A percentile compares a stretch with the other conserved stretches of the same genome.
These are phyloP conservation scores for Stagonosporopsis vannaccii DNA, from an alignment of 2,329 filamentous ascomycete species.

Conservation along the genomic window DNA sequence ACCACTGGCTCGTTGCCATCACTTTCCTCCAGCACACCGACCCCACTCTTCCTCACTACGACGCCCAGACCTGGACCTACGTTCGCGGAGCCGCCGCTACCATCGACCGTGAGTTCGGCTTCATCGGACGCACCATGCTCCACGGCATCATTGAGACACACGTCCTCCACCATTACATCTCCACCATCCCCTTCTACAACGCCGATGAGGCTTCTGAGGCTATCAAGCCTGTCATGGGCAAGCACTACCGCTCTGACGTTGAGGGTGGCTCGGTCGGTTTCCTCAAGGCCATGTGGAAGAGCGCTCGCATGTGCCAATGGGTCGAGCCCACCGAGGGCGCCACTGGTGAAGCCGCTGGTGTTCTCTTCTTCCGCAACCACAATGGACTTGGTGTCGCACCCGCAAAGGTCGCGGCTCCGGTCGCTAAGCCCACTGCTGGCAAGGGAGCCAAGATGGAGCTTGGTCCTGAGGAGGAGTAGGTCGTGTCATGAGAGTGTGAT, in stretches of 20 bases:
- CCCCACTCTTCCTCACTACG: constrained; percentile 91
- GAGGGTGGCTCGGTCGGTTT: constrained; percentile 80
- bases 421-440: constrained; percentile 37
- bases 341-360: constrained; percentile 78
- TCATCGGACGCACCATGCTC: constrained; percentile 87
- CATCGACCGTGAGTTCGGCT: constrained; percentile 96
- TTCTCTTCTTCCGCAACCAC: constrained; percentile 94
- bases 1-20: constrained; percentile 99
- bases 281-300: constrained; percentile 80
- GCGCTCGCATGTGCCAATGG: constrained; percentile 91
- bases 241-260: constrained; percentile 88
- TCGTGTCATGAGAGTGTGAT: constrained; percentile 26
- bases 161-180: constrained; percentile 97
- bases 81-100: constrained; percentile 92
- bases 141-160: constrained; percentile 98
- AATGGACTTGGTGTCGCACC: constrained; percentile 80
- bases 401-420: constrained; percentile 49
- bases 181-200: constrained; percentile 95
- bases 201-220: constrained; percentile 93
- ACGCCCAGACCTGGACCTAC: constrained; percentile 86
- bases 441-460: constrained; percentile 47
- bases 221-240: constrained; percentile 94
- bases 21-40: constrained; percentile 98
- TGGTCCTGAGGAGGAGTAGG: constrained; percentile 42
- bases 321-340: constrained; percentile 90